phyloP scores from a whole-genome alignment of 805 yeast genomes.

The Isabelozyma gotoi region DNA sequence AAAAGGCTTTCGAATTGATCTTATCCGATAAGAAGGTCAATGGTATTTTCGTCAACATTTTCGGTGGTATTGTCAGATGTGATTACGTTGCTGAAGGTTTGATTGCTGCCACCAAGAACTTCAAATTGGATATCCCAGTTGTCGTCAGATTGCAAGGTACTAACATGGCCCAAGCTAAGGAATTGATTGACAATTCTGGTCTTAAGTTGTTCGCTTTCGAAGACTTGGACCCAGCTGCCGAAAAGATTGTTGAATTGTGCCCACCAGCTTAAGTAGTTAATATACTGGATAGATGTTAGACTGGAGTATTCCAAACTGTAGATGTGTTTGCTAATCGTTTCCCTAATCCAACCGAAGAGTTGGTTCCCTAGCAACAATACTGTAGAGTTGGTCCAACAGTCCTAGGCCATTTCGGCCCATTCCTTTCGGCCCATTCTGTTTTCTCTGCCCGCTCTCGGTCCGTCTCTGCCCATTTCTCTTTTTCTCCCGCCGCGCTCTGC shows the following conservation, averaged over 20 bases:
- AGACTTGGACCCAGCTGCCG: slow-evolving; percentile 96
- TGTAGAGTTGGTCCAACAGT: too few relatives aligned
- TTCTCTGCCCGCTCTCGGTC: too few relatives aligned
- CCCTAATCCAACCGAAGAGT: too few relatives aligned
- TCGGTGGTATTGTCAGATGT: slow-evolving; percentile 99
- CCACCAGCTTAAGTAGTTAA: slow-evolving; percentile 20
- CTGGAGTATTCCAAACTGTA: background rate
- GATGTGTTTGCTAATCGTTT: too few relatives aligned
- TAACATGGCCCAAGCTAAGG: slow-evolving; percentile 84
- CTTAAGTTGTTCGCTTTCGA: slow-evolving; percentile 87
- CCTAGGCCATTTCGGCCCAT: too few relatives aligned
- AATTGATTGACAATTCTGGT: slow-evolving; percentile 83
- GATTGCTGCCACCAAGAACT: slow-evolving; percentile 89
- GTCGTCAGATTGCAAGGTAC: slow-evolving; percentile 99
- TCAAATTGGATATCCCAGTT: slow-evolving; percentile 89
- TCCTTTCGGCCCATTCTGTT: too few relatives aligned
- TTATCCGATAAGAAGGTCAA: slow-evolving; percentile 84
- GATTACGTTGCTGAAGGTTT: slow-evolving; percentile 98
- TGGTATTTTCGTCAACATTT: slow-evolving; percentile 96
- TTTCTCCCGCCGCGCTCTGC: too few relatives aligned
- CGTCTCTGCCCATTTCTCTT: too few relatives aligned
- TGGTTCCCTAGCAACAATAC: too few relatives aligned
- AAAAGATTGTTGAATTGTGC: slow-evolving; percentile 80
- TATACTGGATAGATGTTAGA: background rate
- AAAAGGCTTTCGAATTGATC: slow-evolving; percentile 92